Evolutionary conservation across 768 basidiomycete species (phyloP).

Genomic region (Auricularia heimuer): DNA sequence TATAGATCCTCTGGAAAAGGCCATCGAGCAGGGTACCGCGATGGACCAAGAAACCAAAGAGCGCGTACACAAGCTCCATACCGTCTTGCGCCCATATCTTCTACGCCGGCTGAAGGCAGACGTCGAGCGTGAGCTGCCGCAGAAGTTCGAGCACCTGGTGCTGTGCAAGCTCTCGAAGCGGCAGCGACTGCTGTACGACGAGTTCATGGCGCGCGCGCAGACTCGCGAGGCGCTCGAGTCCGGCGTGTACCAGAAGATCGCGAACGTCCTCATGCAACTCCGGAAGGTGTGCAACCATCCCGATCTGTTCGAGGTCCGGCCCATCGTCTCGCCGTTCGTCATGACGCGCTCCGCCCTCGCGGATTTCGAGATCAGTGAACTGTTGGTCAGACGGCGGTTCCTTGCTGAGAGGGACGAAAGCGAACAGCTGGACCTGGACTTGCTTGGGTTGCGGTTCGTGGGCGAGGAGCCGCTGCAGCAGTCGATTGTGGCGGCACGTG

Average conservation of each 20-base stretch:
- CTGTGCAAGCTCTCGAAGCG: constrained; percentile 83
- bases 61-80: constrained; percentile 81
- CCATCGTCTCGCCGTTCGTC: constrained; percentile 67
- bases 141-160: constrained; percentile 85
- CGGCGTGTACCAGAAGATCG: constrained; percentile 80
- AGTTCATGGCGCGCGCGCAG: constrained; percentile 85
- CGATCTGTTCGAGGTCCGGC: constrained; percentile 82
- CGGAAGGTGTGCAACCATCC: constrained; percentile 96
- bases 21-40: constrained; percentile 72
- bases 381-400: constrained; percentile 71
- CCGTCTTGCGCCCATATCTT: constrained; percentile 90
- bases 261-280: constrained; percentile 96
- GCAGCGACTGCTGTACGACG: constrained; percentile 92
- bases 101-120: constrained; percentile 95
- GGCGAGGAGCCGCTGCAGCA: constrained; percentile 31
- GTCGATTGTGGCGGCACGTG: constrained; percentile 28
- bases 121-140: constrained; percentile 91
- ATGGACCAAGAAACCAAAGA: constrained; percentile 78
- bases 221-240: constrained; percentile 75
- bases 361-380: constrained; percentile 77
- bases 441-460: constrained; percentile 57
- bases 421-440: constrained; percentile 40
- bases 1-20: constrained; percentile 84
- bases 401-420: constrained; percentile 44
- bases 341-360: constrained; percentile 67